Percentiles rank a stretch among this genome's conserved stretches.
phyloP scores from a whole-genome alignment of 768 basidiomycete genomes.

The Amyloporia xantha region DNA sequence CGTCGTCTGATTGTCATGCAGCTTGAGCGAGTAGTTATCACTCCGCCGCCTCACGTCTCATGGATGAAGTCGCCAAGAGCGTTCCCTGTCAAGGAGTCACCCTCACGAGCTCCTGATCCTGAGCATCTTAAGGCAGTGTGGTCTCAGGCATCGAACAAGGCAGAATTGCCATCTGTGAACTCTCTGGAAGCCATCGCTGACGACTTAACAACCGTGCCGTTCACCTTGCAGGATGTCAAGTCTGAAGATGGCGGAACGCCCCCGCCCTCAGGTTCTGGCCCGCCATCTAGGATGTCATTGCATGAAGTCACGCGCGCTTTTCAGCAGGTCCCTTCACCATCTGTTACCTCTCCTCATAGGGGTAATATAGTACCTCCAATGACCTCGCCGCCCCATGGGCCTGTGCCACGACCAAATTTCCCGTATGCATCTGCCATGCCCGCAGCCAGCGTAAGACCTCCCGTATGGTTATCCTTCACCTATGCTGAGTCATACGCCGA shows the following conservation, averaged over 20 bases:
- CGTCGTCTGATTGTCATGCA: not conserved
- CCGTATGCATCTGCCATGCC: slow-evolving; percentile 30
- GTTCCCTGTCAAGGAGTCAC: slow-evolving; percentile 59
- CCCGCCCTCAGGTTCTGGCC: slow-evolving; percentile 50
- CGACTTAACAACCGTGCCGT: slow-evolving; percentile 73
- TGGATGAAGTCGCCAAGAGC: slow-evolving; percentile 49
- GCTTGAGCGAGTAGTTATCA: slow-evolving; percentile 21
- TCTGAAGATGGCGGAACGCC: slow-evolving; percentile 82
- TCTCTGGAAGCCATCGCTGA: slow-evolving; percentile 81
- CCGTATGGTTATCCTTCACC: slow-evolving; percentile 61
- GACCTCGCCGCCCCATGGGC: slow-evolving; percentile 6
- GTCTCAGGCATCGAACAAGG: slow-evolving; percentile 71
- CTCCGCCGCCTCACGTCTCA: slow-evolving; percentile 30
- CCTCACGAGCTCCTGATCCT: slow-evolving; percentile 65
- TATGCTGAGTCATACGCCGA: slow-evolving; percentile 68
- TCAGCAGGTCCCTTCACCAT: slow-evolving; percentile 72
- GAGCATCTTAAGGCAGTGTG: slow-evolving; percentile 82
- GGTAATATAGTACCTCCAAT: slow-evolving; percentile 34
- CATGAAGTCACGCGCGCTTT: slow-evolving; percentile 83
- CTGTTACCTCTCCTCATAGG: slow-evolving; percentile 37
- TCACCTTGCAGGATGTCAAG: slow-evolving; percentile 79
- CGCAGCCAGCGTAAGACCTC: slow-evolving; percentile 43
- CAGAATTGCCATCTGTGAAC: slow-evolving; percentile 62
- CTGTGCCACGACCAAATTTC: slow-evolving; percentile 11
- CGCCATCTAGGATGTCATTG: slow-evolving; percentile 68